phyloP scores from a whole-genome alignment of 1,139 yeast genomes.

The Sugiyamaella castrensis region DNA sequence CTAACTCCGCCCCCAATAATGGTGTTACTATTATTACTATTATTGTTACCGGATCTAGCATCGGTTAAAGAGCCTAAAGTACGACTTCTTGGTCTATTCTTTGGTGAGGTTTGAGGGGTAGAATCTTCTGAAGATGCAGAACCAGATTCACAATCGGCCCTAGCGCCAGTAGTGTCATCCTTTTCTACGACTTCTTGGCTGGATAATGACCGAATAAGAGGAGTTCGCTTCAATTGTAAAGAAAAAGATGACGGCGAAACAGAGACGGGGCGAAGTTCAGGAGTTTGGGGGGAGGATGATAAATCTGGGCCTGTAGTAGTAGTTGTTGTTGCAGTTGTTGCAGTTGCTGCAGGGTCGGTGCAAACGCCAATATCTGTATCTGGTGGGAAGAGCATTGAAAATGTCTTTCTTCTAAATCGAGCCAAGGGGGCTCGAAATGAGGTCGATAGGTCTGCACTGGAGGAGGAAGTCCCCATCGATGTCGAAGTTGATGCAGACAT shows the following conservation, averaged over 20 bases:
- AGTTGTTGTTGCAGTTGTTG: background rate
- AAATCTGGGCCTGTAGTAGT: background rate
- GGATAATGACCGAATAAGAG: constrained; percentile 13
- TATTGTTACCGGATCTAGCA: constrained; percentile 10
- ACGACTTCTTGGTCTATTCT: constrained; percentile 24
- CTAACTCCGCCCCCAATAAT: background rate
- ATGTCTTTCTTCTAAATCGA: constrained; percentile 6
- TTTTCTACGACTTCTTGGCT: constrained; percentile 13
- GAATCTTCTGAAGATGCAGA: background rate
- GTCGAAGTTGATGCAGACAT: too few relatives aligned
- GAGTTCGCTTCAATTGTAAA: constrained; percentile 6
- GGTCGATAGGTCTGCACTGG: too few relatives aligned
- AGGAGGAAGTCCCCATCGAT: too few relatives aligned
- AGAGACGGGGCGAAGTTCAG: background rate
- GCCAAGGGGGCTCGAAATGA: too few relatives aligned
- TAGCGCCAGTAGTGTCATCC: constrained; percentile 4
- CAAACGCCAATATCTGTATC: constrained; percentile 1
- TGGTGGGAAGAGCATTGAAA: constrained; percentile 4
- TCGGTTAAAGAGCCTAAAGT: constrained; percentile 25
- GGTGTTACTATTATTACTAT: background rate
- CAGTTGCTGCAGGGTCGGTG: background rate
- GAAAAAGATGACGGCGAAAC: background rate
- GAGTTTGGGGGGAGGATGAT: background rate
- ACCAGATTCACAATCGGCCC: constrained; percentile 7
- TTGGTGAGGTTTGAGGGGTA: constrained; percentile 3